phyloP scores from a whole-genome alignment of 1,284 basidiomycete species.

The Ceratobasidium sp. region DNA sequence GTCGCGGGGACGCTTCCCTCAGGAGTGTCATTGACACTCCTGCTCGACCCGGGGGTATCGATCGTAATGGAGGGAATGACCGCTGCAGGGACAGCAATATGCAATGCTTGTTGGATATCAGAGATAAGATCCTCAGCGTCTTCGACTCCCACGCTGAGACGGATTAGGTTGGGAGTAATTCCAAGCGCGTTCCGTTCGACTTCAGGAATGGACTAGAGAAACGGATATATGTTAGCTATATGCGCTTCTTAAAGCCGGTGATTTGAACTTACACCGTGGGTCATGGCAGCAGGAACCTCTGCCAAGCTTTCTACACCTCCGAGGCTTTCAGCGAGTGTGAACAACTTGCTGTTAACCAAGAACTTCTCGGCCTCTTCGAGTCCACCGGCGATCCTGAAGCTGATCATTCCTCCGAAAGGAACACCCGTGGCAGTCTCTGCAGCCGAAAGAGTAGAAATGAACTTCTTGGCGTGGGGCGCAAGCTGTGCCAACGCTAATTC shows the following conservation, averaged over 20 bases:
- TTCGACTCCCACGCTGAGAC: conserved; percentile 91
- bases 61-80: conserved; percentile 46
- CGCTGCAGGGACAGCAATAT: conserved; percentile 57
- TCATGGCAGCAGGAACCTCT: conserved; percentile 88
- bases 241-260: not conserved
- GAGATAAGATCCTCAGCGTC: conserved; percentile 85
- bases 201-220: conserved; percentile 69
- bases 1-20: conserved; percentile 33
- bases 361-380: conserved; percentile 74
- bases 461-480: conserved; percentile 73
- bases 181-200: conserved; percentile 78
- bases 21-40: conserved; percentile 39
- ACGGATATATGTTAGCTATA: not conserved
- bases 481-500: conserved; percentile 55
- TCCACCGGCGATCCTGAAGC: conserved; percentile 69
- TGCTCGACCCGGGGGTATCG: conserved; percentile 52
- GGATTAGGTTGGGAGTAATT: conserved; percentile 84
- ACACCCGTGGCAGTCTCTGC: conserved; percentile 45
- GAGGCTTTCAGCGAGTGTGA: conserved; percentile 89
- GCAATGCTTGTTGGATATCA: conserved; percentile 80
- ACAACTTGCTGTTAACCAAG: conserved; percentile 76
- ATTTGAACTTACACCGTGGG: conserved; percentile 68
- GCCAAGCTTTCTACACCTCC: conserved; percentile 94
- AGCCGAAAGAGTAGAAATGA: conserved; percentile 9
- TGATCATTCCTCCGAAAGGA: conserved; percentile 61